Percentiles rank a stretch among this genome's conserved stretches.
These are phyloP conservation scores for Candida krabiensis DNA, from an alignment of 805 yeast genomes.

Conservation along the genomic window DNA sequence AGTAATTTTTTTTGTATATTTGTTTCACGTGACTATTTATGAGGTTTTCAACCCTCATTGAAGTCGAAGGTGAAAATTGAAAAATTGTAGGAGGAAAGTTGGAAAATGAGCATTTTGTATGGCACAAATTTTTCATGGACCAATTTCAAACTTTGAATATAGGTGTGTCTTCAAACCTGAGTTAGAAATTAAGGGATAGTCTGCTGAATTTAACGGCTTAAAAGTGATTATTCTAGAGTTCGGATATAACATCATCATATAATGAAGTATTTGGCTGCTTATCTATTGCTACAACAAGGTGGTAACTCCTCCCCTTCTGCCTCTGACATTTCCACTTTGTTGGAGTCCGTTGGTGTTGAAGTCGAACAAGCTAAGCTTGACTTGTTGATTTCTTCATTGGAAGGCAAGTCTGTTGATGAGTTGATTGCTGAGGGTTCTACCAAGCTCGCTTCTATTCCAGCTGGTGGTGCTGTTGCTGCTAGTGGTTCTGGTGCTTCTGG, in stretches of 20 bases:
- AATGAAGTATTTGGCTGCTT: slow-evolving; percentile 99
- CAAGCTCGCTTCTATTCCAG: slow-evolving; percentile 96
- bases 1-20: too few species aligned
- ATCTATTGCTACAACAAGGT: slow-evolving; percentile 96
- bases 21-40: neutral
- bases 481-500: slow-evolving; percentile 70
- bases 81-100: neutral
- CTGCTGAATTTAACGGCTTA: slow-evolving; percentile 66
- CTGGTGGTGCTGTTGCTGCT: slow-evolving; percentile 96
- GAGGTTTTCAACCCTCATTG: neutral
- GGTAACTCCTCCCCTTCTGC: slow-evolving; percentile 95
- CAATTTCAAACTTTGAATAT: neutral
- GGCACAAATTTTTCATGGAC: slow-evolving; percentile 4
- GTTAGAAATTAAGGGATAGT: slow-evolving; percentile 70
- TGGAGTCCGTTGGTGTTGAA: slow-evolving; percentile 95
- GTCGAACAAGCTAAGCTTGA: slow-evolving; percentile 87
- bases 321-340: slow-evolving; percentile 82
- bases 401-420: slow-evolving; percentile 89
- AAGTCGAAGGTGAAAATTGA: neutral
- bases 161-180: slow-evolving; percentile 1
- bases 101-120: too few species aligned
- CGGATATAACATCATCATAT: slow-evolving; percentile 14
- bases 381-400: slow-evolving; percentile 77
- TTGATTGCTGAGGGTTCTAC: slow-evolving; percentile 92
- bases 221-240: slow-evolving; percentile 69